A percentile compares a stretch with the other conserved stretches of the same genome.
phyloP scores from a whole-genome alignment of 768 basidiomycete species.

The Leucosporidium scottii region DNA sequence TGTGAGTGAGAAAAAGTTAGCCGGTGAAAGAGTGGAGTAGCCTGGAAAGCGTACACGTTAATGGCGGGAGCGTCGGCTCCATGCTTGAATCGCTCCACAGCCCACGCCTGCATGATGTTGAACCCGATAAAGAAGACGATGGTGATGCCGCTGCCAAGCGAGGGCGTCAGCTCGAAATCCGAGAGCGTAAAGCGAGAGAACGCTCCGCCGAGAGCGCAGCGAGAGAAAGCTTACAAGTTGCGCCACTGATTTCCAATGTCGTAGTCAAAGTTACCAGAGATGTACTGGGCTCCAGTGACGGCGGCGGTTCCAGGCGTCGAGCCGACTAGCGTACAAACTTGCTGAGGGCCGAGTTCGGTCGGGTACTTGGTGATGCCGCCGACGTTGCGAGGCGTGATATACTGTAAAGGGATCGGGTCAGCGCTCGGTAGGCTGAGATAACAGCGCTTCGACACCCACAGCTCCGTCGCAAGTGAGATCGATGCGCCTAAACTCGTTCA shows the following conservation, averaged over 20 bases:
- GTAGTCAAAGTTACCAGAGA: constrained; percentile 15
- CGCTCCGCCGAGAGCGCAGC: too few relatives aligned
- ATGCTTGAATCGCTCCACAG: constrained; percentile 29
- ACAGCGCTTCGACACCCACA: neutral
- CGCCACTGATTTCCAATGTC: neutral
- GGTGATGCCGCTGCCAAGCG: constrained; percentile 48
- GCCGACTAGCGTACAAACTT: constrained; percentile 33
- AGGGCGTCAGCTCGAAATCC: too few relatives aligned
- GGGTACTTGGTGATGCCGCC: constrained; percentile 56
- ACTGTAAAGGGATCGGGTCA: constrained; percentile 21
- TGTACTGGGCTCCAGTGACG: constrained; percentile 28
- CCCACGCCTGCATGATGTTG: constrained; percentile 45
- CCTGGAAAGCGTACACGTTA: neutral
- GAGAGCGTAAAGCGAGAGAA: too few relatives aligned
- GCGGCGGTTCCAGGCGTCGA: constrained; percentile 15
- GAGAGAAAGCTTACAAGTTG: neutral
- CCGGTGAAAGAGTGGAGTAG: neutral
- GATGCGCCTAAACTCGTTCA: constrained; percentile 34
- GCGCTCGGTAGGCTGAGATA: neutral
- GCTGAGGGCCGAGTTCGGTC: constrained; percentile 46
- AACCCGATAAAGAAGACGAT: constrained; percentile 65
- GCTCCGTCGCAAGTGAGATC: constrained; percentile 7
- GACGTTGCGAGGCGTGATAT: constrained; percentile 59
- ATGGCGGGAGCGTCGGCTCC: constrained; percentile 1
- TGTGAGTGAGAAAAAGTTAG: constrained; percentile 6